phyloP scores from a whole-genome alignment of 805 yeast genomes.

The Candida argentea region DNA sequence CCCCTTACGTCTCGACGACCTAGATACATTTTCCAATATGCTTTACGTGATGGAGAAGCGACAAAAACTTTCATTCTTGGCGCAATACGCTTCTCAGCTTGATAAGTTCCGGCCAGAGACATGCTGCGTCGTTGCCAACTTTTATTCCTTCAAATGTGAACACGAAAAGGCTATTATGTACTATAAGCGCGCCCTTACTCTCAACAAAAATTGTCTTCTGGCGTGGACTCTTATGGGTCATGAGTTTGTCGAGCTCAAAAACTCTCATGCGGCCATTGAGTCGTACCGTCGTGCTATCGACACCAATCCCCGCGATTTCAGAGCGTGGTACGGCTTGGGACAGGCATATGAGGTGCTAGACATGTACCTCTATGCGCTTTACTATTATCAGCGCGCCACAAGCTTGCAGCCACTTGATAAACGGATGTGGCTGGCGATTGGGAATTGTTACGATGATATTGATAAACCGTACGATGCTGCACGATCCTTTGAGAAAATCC shows the following conservation, averaged over 20 bases:
- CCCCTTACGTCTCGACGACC: conserved; percentile 81
- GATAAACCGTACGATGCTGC: conserved; percentile 64
- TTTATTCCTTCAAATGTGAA: conserved; percentile 82
- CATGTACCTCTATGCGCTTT: conserved; percentile 86
- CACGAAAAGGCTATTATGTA: conserved; percentile 93
- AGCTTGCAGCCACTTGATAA: conserved; percentile 80
- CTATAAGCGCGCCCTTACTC: conserved; percentile 77
- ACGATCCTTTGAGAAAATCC: conserved; percentile 72
- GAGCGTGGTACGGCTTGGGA: conserved; percentile 98
- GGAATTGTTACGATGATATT: conserved; percentile 76
- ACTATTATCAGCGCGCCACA: conserved; percentile 87
- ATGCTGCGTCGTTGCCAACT: conserved; percentile 89
- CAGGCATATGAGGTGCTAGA: conserved; percentile 96
- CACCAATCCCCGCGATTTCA: conserved; percentile 75
- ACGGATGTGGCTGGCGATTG: conserved; percentile 95
- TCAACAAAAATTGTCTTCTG: conserved; percentile 69
- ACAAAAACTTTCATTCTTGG: conserved; percentile 74
- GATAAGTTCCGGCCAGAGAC: conserved; percentile 91
- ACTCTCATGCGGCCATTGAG: conserved; percentile 96
- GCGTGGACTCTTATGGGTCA: conserved; percentile 99
- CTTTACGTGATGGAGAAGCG: conserved; percentile 87
- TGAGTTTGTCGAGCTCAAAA: conserved; percentile 91
- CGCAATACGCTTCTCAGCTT: conserved; percentile 72
- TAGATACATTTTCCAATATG: conserved; percentile 91
- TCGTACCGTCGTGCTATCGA: conserved; percentile 90